A percentile compares a stretch with the other conserved stretches of the same genome.
These are phyloP conservation scores for Picochlorum sp. DNA, from an alignment of 139 green algal genomes.

Conservation along the genomic window DNA sequence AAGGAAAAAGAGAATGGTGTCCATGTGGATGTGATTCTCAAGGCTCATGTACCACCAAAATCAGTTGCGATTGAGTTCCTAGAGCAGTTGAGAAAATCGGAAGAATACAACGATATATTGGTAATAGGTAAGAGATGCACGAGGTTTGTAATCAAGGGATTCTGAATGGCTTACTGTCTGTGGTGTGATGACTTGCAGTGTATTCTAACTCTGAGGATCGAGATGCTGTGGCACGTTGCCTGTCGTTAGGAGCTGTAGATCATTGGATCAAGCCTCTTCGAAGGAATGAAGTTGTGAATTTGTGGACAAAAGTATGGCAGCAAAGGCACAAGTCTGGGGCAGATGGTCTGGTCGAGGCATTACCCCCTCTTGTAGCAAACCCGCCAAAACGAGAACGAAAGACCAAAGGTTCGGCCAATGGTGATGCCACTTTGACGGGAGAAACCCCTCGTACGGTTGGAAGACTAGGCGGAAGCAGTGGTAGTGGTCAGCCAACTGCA, in stretches of 20 bases:
- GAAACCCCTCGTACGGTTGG: conserved; percentile 10
- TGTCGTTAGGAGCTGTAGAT: conserved; percentile 71
- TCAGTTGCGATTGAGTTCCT: conserved; percentile 46
- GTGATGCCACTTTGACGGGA: neutral
- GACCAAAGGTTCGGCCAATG: conserved; percentile 10
- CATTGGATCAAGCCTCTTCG: conserved; percentile 78
- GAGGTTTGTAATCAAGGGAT: too few relatives aligned
- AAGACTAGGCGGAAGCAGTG: too few relatives aligned
- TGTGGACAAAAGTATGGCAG: conserved; percentile 79
- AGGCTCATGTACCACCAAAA: conserved; percentile 51
- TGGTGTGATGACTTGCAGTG: conserved; percentile 45
- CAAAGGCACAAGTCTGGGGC: conserved; percentile 17
- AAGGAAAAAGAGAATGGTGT: conserved; percentile 6
- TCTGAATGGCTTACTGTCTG: too few relatives aligned
- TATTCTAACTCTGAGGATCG: conserved; percentile 48
- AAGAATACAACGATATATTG: conserved; percentile 24
- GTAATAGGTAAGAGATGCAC: conserved; percentile 43
- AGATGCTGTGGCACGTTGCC: conserved; percentile 56
- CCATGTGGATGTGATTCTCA: conserved; percentile 45
- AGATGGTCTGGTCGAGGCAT: too few relatives aligned
- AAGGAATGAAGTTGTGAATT: conserved; percentile 68
- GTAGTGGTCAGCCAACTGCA: too few relatives aligned
- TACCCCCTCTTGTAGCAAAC: too few relatives aligned
- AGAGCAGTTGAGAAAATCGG: conserved; percentile 17
- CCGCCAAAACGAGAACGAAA: conserved; percentile 15